Conservation (phyloP, 805 yeast species). For the Saccharomyces mikatae region DNA sequence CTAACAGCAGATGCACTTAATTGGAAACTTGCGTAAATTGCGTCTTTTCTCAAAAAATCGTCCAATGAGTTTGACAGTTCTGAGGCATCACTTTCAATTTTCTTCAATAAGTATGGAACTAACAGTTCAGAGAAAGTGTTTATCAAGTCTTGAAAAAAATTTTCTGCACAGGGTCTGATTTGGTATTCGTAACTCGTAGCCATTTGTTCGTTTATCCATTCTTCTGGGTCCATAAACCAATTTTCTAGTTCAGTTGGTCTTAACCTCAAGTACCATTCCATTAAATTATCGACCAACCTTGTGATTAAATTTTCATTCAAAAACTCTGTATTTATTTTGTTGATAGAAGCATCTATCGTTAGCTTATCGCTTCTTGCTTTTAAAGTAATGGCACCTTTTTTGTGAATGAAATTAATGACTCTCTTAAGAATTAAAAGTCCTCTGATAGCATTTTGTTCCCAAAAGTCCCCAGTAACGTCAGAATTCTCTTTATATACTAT, state of each 20-base stretch:
- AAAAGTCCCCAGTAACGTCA: conserved; percentile 49
- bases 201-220: conserved; percentile 80
- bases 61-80: conserved; percentile 28
- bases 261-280: conserved; percentile 65
- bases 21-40: conserved; percentile 77
- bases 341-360: conserved; percentile 53
- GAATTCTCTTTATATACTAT: conserved; percentile 47
- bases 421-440: conserved; percentile 57
- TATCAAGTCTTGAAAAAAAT: conserved; percentile 69
- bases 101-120: conserved; percentile 48
- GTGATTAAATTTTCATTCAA: conserved; percentile 51
- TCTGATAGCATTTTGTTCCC: conserved; percentile 69
- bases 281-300: conserved; percentile 56
- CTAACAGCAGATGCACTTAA: conserved; percentile 60
- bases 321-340: conserved; percentile 43
- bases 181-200: conserved; percentile 75
- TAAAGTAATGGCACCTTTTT: conserved; percentile 59
- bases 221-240: conserved; percentile 87
- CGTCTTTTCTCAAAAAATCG: conserved; percentile 63
- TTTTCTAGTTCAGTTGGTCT: conserved; percentile 69
- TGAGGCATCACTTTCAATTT: conserved; percentile 39
- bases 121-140: conserved; percentile 51
- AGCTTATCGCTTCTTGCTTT: conserved; percentile 57
- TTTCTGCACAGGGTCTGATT: conserved; percentile 79
- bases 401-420: conserved; percentile 52